Conservation (phyloP, 1,139 yeast genomes). For the Kurtzmaniella natalensis region DNA sequence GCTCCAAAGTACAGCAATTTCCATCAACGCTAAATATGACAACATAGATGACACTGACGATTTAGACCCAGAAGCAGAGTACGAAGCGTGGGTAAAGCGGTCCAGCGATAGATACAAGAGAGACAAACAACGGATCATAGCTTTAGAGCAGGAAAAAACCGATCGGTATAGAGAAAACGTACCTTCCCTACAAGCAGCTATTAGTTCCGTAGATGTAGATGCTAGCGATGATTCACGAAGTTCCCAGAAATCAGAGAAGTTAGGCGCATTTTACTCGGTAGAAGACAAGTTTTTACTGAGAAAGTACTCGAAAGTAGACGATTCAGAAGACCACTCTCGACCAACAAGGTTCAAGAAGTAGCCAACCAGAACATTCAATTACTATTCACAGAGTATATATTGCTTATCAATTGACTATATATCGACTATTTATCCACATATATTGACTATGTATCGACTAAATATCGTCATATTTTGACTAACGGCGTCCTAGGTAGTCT, state of each 20-base stretch:
- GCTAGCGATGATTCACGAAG: background rate
- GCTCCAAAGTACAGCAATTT: conserved; percentile 5
- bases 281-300: conserved; percentile 13
- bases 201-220: background rate
- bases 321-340: conserved; percentile 16
- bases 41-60: conserved; percentile 41
- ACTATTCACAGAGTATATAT: too few relatives aligned
- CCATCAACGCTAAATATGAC: conserved; percentile 11
- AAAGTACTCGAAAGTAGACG: conserved; percentile 12
- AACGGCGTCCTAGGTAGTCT: too few relatives aligned
- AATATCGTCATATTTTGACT: too few relatives aligned
- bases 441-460: too few relatives aligned
- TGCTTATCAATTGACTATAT: too few relatives aligned
- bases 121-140: conserved; percentile 21
- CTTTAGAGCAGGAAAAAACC: conserved; percentile 20
- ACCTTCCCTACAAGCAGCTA: too few relatives aligned
- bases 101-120: conserved; percentile 26
- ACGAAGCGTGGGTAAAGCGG: conserved; percentile 31
- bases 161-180: conserved; percentile 14
- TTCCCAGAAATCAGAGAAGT: background rate
- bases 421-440: too few relatives aligned
- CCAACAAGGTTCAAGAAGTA: conserved; percentile 16
- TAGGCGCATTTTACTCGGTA: conserved; percentile 6
- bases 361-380: too few relatives aligned
- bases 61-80: conserved; percentile 35